Evolutionary conservation across 1,284 basidiomycete genomes (phyloP).

Genomic region (Apiotrichum mycotoxinovorans): DNA sequence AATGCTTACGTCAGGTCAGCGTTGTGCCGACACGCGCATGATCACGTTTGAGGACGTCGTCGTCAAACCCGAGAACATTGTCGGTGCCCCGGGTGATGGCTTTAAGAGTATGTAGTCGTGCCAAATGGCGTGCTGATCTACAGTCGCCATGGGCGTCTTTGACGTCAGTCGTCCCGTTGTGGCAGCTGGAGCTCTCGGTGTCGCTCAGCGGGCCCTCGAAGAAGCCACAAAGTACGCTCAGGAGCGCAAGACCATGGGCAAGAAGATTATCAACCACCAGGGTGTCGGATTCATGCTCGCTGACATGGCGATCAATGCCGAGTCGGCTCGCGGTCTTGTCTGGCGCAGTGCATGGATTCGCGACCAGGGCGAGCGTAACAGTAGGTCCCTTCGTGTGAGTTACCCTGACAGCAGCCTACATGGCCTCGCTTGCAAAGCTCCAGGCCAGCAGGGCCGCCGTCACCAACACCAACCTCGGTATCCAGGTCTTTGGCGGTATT

Average conservation of each 20-base stretch:
- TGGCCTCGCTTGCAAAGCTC: conserved; percentile 57
- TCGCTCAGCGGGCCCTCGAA: conserved; percentile 55
- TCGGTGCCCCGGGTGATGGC: conserved; percentile 55
- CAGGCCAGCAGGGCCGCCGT: conserved; percentile 52
- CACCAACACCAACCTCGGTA: conserved; percentile 53
- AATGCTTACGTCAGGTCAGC: conserved; percentile 42
- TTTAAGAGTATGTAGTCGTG: conserved; percentile 51
- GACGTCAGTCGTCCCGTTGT: conserved; percentile 56
- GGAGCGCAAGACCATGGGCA: conserved; percentile 57
- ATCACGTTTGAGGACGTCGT: conserved; percentile 57
- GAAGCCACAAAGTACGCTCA: conserved; percentile 58
- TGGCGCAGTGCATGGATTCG: conserved; percentile 55
- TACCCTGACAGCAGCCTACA: conserved; percentile 47
- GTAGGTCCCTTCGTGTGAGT: conserved; percentile 23
- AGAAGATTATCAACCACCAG: conserved; percentile 57
- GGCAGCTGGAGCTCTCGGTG: conserved; percentile 55
- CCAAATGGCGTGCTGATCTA: background rate
- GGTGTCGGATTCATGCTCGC: conserved; percentile 57
- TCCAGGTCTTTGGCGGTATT: conserved; percentile 52
- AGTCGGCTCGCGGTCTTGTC: conserved; percentile 53
- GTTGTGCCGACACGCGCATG: conserved; percentile 57
- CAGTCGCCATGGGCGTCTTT: conserved; percentile 55
- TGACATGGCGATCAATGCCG: conserved; percentile 57
- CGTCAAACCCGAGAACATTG: conserved; percentile 54
- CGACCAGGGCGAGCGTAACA: conserved; percentile 54